Percentiles rank a stretch among this genome's conserved stretches.
These are phyloP conservation scores for Pouteria campechiana DNA, from an alignment of 179 eudicot genomes.

Conservation along the genomic window DNA sequence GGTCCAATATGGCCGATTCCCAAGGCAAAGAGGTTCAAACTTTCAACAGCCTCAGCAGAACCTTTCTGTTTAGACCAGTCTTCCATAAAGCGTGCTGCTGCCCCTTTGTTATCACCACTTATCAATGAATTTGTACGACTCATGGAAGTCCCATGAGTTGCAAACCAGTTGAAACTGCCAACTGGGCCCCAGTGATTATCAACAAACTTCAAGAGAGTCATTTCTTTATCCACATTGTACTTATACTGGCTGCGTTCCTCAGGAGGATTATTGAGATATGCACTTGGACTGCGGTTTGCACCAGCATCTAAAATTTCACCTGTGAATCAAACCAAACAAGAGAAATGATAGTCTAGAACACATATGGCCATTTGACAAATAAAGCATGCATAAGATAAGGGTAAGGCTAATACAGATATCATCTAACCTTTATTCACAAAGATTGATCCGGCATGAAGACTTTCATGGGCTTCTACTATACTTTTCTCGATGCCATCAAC, in stretches of 20 bases:
- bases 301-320: conserved; percentile 93
- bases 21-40: no score
- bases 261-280: conserved; percentile 79
- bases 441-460: conserved; percentile 80
- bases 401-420: not conserved
- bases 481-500: conserved; percentile 95
- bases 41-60: no score
- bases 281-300: conserved; percentile 88
- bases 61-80: conserved; percentile 81
- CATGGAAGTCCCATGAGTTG: conserved; percentile 99
- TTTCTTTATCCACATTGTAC: conserved; percentile 83
- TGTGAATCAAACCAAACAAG: conserved; percentile 15
- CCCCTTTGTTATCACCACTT: conserved; percentile 97
- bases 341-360: not conserved
- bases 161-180: conserved; percentile 98
- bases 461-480: conserved; percentile 82
- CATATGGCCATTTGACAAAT: no score
- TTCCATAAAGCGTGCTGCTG: conserved; percentile 97
- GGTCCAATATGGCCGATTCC: not conserved
- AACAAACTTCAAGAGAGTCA: conserved; percentile 89
- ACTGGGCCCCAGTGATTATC: conserved; percentile 91
- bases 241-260: conserved; percentile 72
- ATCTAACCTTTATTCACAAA: conserved; percentile 66
- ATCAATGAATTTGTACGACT: conserved; percentile 84
- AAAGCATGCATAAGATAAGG: no score